A percentile compares a stretch with the other conserved stretches of the same genome.
Evolutionary conservation across 495 filamentous ascomycete species (phyloP).

Genomic region (Aspergillus hancockii): DNA sequence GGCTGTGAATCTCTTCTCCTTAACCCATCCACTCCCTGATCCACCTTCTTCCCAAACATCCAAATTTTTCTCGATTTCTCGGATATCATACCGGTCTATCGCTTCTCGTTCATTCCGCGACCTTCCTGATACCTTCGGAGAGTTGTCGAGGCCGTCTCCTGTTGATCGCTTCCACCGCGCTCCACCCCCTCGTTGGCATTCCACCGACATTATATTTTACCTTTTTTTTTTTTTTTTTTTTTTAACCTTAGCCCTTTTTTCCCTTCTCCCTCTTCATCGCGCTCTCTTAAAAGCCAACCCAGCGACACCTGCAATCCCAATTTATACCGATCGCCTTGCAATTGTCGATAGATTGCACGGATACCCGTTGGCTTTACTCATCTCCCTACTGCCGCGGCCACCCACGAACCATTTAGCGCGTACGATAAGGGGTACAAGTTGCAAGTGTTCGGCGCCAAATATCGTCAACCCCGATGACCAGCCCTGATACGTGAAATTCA

Average conservation of each 20-base stretch:
- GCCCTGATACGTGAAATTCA: slow-evolving; percentile 2
- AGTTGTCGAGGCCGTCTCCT: slow-evolving; percentile 13
- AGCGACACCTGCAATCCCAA: slow-evolving; percentile 4
- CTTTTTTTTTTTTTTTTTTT: slow-evolving; percentile 5
- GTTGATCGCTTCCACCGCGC: slow-evolving; percentile 15
- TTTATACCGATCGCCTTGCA: slow-evolving; percentile 1
- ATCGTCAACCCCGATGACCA: slow-evolving; percentile 13
- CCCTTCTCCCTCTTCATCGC: neutral
- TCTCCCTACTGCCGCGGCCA: slow-evolving; percentile 7
- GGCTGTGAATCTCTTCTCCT: slow-evolving; percentile 13
- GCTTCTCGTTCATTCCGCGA: slow-evolving; percentile 5
- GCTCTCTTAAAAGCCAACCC: neutral
- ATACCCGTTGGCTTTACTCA: neutral
- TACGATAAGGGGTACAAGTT: slow-evolving; percentile 22
- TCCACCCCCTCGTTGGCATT: slow-evolving; percentile 6
- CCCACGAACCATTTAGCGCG: slow-evolving; percentile 11
- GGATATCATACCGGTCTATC: neutral
- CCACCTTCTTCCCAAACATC: slow-evolving; percentile 4
- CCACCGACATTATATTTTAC: neutral
- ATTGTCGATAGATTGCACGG: neutral
- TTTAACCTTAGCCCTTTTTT: slow-evolving; percentile 4
- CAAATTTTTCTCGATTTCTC: slow-evolving; percentile 4
- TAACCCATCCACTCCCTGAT: slow-evolving; percentile 11
- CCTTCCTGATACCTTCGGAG: slow-evolving; percentile 8
- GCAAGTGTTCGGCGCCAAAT: slow-evolving; percentile 1